These are phyloP conservation scores for Coemansia pectinata DNA, from an alignment of 192 early-diverging fungal genomes.

Conservation along the genomic window DNA sequence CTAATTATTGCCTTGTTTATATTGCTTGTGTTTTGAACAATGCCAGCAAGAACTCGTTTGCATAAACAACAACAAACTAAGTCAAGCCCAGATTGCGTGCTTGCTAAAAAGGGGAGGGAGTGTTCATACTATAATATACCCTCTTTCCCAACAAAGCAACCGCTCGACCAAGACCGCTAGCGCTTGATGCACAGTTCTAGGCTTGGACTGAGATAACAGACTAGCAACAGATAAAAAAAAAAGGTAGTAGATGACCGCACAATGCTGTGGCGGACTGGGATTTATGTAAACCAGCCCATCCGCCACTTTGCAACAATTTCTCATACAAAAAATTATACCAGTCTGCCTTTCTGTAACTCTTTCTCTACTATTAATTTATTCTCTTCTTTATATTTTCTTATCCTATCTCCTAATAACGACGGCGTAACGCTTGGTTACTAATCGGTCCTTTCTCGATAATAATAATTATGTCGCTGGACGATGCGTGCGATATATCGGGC, in stretches of 20 bases:
- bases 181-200: not conserved
- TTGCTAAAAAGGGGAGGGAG: not conserved
- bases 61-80: no score
- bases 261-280: slow-evolving; percentile 5
- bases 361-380: not conserved
- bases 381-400: not conserved
- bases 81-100: no score
- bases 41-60: not conserved
- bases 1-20: not conserved
- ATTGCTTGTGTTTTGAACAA: not conserved
- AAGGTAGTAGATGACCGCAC: not conserved
- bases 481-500: slow-evolving; percentile 13
- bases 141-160: not conserved
- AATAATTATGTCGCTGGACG: slow-evolving; percentile 1
- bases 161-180: not conserved
- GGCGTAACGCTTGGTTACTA: not conserved
- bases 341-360: not conserved
- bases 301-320: not conserved
- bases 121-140: not conserved
- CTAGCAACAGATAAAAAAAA: not conserved
- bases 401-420: not conserved
- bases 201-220: not conserved
- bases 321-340: not conserved
- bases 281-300: not conserved
- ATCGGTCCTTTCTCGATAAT: not conserved